Base-by-base conservation (phyloP, 1,139 yeast species). In the Wickerhamomyces sp. region DNA sequence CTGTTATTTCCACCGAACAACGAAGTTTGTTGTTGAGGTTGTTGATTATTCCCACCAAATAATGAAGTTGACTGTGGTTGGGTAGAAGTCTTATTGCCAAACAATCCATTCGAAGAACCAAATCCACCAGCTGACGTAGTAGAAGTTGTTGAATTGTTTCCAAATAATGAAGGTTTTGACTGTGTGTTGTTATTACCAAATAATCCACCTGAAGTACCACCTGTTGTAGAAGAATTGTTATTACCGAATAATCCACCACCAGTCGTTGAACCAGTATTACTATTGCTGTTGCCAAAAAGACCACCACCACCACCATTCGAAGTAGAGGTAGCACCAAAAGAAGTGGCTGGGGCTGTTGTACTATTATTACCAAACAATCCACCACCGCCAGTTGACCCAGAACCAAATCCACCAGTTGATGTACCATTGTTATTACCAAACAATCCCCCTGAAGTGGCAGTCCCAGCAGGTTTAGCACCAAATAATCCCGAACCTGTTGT, bases 301-400 rank as follows among this genome's bases (percentile, higher is more conserved):
- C n/a, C n/a, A n/a, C n/a, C n/a, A n/a, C 61, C 58, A 29, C 56
- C 55, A 13, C 51, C 33, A 40, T 33, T 44, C 47, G 19, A 22
- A 16, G 20, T 23, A 9, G 32, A n/a, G 37, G 39, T 40, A n/a
- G n/a, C n/a, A 32, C 14, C 55, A 23, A 48, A 38, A n/a, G 21
- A 20, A 23, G 47, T 33, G 23, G 32, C 29, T 16, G 24, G 25
- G 22, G 38, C 18, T 15, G 39, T 39, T 15, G 42, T 32, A n/a
- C 33, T 27, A 13, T 36, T 43, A 35, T 45, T 45, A n/a, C 73
- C 73, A 56, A 69, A 67, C n/a, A 66, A 48, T 3, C 70, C 64
- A 17, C 66, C 62, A 17, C 13, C 12, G 13, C 6, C 13, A 4
- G 35, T 15, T 4, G 20, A n/a, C 28, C 21, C 6, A 28, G 15